Evolutionary conservation across 164 flowering plant genomes (phyloP).

Genomic region (Berberis vulgaris): DNA sequence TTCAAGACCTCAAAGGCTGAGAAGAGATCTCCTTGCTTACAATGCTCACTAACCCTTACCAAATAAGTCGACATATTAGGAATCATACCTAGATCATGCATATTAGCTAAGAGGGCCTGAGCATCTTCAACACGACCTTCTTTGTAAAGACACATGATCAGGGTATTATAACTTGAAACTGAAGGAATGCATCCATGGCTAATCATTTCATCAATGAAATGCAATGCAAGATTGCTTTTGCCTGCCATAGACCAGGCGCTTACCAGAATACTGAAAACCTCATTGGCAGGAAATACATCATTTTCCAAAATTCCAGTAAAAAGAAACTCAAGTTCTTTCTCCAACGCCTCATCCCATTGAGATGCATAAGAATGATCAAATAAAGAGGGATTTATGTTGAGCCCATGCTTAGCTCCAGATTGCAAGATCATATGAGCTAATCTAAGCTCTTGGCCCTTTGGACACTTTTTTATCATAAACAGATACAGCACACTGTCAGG

Average conservation of each 20-base stretch:
- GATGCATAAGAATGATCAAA: slow-evolving; percentile 7
- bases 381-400: slow-evolving; percentile 19
- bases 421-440: slow-evolving; percentile 29
- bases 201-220: slow-evolving; percentile 33
- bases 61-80: slow-evolving; percentile 44
- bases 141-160: slow-evolving; percentile 42
- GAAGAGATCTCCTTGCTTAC: slow-evolving; percentile 34
- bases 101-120: slow-evolving; percentile 20
- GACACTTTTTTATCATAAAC: slow-evolving; percentile 25
- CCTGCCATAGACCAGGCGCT: slow-evolving; percentile 42
- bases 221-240: slow-evolving; percentile 26
- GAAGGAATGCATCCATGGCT: slow-evolving; percentile 32
- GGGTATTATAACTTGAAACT: slow-evolving; percentile 45
- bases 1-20: slow-evolving; percentile 32
- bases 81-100: slow-evolving; percentile 31
- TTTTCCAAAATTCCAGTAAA: slow-evolving; percentile 29
- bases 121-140: slow-evolving; percentile 34
- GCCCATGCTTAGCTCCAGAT: slow-evolving; percentile 27
- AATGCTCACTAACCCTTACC: slow-evolving; percentile 36
- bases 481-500: slow-evolving; percentile 48
- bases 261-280: slow-evolving; percentile 31
- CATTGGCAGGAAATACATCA: slow-evolving; percentile 19
- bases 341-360: slow-evolving; percentile 6
- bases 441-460: slow-evolving; percentile 30
- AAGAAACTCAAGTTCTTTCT: slow-evolving; percentile 29